A percentile compares a stretch with the other conserved stretches of the same genome.
Evolutionary conservation across 2,329 filamentous ascomycete genomes (phyloP).

Genomic region (Fusarium sp.): DNA sequence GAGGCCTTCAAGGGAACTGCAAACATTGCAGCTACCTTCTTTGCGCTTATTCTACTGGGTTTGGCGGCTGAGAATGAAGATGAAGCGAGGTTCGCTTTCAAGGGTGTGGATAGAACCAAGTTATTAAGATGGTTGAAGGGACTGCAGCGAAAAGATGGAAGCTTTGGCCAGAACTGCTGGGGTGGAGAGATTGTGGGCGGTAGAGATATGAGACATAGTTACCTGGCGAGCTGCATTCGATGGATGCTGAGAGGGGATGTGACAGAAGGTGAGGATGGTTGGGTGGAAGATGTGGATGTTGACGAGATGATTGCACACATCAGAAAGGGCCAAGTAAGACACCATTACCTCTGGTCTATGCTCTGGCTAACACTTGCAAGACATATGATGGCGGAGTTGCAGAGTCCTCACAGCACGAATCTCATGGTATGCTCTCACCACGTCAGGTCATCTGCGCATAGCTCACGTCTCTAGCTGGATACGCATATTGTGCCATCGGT

Average conservation of each 20-base stretch:
- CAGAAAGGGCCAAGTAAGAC: constrained; percentile 64
- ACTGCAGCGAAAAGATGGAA: constrained; percentile 85
- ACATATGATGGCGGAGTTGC: constrained; percentile 88
- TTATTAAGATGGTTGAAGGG: constrained; percentile 78
- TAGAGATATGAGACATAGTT: constrained; percentile 87
- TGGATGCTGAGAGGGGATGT: constrained; percentile 79
- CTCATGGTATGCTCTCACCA: constrained; percentile 71
- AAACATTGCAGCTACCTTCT: constrained; percentile 88
- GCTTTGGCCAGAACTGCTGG: constrained; percentile 86
- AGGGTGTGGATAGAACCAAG: constrained; percentile 72
- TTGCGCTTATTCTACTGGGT: constrained; percentile 81
- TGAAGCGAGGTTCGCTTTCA: constrained; percentile 60
- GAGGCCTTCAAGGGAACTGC: constrained; percentile 64
- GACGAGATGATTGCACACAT: constrained; percentile 77
- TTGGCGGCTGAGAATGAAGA: constrained; percentile 56
- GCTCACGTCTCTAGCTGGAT: constrained; percentile 70
- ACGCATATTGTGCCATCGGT: constrained; percentile 88
- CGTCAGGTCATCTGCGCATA: constrained; percentile 4
- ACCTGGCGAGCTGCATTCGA: constrained; percentile 81
- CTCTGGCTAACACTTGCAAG: constrained; percentile 54
- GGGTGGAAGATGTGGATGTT: constrained; percentile 79
- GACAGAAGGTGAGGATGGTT: constrained; percentile 61
- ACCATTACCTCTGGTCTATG: neutral
- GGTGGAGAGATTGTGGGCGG: constrained; percentile 74
- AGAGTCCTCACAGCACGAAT: constrained; percentile 81